Percentiles rank a stretch among this genome's conserved stretches.
phyloP scores from a whole-genome alignment of 2,329 filamentous ascomycete genomes.

The Talaromyces piceae region DNA sequence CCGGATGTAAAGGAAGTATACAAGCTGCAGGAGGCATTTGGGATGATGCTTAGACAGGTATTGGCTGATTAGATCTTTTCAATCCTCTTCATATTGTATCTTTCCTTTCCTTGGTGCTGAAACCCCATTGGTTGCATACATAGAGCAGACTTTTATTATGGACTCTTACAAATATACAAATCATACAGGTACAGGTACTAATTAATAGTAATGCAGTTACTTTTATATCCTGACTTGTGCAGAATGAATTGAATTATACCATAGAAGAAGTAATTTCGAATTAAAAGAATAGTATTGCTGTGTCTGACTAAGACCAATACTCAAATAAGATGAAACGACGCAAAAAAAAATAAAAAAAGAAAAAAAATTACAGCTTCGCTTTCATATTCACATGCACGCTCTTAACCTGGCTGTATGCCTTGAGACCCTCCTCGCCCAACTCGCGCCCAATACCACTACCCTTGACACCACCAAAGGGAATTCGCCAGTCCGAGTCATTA shows the following conservation, averaged over 20 bases:
- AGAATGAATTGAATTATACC: too few relatives aligned
- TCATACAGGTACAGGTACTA: too few relatives aligned
- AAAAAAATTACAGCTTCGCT: constrained; percentile 22
- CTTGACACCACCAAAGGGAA: constrained; percentile 40
- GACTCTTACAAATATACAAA: background rate
- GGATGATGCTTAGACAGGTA: constrained; percentile 73
- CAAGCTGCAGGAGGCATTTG: constrained; percentile 71
- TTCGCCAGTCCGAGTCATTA: constrained; percentile 34
- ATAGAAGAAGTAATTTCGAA: too few relatives aligned
- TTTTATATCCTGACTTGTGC: background rate
- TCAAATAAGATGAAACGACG: background rate
- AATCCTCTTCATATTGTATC: constrained; percentile 17
- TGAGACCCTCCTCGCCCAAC: constrained; percentile 34
- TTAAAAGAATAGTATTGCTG: too few relatives aligned
- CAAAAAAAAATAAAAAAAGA: too few relatives aligned
- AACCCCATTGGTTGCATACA: background rate
- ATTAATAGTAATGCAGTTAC: constrained; percentile 2
- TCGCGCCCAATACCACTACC: constrained; percentile 46
- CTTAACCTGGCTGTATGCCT: constrained; percentile 34
- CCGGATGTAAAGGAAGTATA: constrained; percentile 70
- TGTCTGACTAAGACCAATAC: background rate
- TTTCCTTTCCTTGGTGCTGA: background rate
- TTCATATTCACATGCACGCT: constrained; percentile 38
- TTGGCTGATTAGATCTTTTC: constrained; percentile 55
- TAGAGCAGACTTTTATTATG: background rate